Conservation (phyloP, 2,329 filamentous ascomycete genomes). For the Arachnopeziza araneosa region DNA sequence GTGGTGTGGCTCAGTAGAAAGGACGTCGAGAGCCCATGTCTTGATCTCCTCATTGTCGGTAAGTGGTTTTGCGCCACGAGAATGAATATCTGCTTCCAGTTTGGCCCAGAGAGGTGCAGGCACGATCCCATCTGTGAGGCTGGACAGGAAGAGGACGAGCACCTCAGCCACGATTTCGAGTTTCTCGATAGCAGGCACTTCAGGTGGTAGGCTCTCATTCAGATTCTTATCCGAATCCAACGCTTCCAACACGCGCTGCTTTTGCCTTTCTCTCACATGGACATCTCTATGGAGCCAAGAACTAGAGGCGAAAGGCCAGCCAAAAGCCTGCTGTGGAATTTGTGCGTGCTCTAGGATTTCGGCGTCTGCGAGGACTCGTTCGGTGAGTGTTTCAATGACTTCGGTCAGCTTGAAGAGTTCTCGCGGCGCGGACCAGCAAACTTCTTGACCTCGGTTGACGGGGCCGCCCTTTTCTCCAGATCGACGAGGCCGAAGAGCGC, state of each 20-base stretch:
- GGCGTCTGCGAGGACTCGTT: slow-evolving; percentile 53
- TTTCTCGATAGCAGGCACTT: slow-evolving; percentile 59
- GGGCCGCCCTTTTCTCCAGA: slow-evolving; percentile 19
- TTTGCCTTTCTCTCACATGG: slow-evolving; percentile 27
- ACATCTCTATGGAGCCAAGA: slow-evolving; percentile 32
- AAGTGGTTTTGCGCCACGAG: slow-evolving; percentile 39
- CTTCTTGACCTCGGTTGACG: slow-evolving; percentile 43
- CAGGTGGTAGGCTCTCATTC: slow-evolving; percentile 53
- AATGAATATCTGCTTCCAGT: slow-evolving; percentile 52
- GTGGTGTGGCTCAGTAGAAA: slow-evolving; percentile 67
- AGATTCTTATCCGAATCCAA: slow-evolving; percentile 67
- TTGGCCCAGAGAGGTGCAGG: slow-evolving; percentile 63
- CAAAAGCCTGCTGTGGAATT: slow-evolving; percentile 45
- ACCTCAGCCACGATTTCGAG: slow-evolving; percentile 70
- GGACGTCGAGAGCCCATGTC: slow-evolving; percentile 63
- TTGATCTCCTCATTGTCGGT: slow-evolving; percentile 49
- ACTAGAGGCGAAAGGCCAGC: slow-evolving; percentile 51
- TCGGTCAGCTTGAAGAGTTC: slow-evolving; percentile 89
- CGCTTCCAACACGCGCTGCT: slow-evolving; percentile 50
- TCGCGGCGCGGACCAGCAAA: slow-evolving; percentile 75
- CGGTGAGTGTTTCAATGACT: slow-evolving; percentile 55
- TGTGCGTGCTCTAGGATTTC: slow-evolving; percentile 52
- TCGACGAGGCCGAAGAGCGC: slow-evolving; percentile 38
- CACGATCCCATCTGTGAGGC: slow-evolving; percentile 74
- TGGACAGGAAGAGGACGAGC: slow-evolving; percentile 67